A percentile compares a stretch with the other conserved stretches of the same genome.
phyloP scores from a whole-genome alignment of 2,329 filamentous ascomycete genomes.

The Ramularia endophylla region DNA sequence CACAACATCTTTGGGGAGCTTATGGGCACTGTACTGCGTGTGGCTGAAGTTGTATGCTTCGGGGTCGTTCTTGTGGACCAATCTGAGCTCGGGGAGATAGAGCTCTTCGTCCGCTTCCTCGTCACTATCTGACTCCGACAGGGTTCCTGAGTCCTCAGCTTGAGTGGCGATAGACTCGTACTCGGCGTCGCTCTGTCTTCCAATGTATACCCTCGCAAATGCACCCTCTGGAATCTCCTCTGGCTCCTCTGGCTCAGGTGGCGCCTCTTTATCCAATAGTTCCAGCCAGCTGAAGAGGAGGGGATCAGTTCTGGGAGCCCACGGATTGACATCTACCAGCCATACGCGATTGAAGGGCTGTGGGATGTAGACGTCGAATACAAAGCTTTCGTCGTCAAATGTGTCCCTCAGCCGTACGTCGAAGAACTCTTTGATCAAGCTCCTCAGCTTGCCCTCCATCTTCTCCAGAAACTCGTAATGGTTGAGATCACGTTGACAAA shows the following conservation, averaged over 20 bases:
- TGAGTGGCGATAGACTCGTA: slow-evolving; percentile 17
- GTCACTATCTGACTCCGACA: slow-evolving; percentile 23
- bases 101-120: slow-evolving; percentile 50
- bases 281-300: slow-evolving; percentile 87
- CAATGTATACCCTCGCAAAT: too few species aligned
- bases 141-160: background rate
- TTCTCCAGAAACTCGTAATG: slow-evolving; percentile 76
- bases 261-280: slow-evolving; percentile 65
- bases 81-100: slow-evolving; percentile 68
- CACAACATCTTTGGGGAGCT: slow-evolving; percentile 89
- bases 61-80: slow-evolving; percentile 78
- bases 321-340: slow-evolving; percentile 92
- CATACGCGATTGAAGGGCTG: slow-evolving; percentile 67
- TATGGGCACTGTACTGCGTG: slow-evolving; percentile 89
- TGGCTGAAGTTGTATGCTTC: slow-evolving; percentile 82
- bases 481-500: slow-evolving; percentile 85
- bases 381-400: slow-evolving; percentile 78
- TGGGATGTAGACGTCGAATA: slow-evolving; percentile 90
- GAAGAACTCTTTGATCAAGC: slow-evolving; percentile 72
- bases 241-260: slow-evolving; percentile 26
- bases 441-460: slow-evolving; percentile 60
- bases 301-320: slow-evolving; percentile 83
- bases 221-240: slow-evolving; percentile 9
- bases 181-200: background rate
- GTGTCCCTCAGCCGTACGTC: slow-evolving; percentile 63